These are phyloP conservation scores for Phytophthora constricta DNA, from an alignment of 352 stramenopile species.

Conservation along the genomic window DNA sequence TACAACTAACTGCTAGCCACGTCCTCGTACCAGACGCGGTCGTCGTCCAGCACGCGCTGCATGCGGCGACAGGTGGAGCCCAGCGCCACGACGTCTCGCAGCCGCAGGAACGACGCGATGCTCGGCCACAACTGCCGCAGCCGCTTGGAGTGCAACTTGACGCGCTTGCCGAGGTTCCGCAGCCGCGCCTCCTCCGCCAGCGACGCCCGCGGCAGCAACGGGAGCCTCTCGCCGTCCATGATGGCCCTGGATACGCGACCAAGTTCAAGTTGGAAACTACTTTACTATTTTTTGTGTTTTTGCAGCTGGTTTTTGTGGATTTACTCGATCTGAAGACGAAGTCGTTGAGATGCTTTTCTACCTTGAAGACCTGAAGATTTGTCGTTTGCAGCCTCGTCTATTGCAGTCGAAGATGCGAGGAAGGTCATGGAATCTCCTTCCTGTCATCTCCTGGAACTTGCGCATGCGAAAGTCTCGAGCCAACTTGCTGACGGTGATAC, in stretches of 20 bases:
- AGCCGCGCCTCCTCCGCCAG: constrained; percentile 44
- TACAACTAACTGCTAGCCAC: not conserved
- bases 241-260: constrained; percentile 3
- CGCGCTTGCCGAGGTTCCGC: constrained; percentile 56
- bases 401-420: constrained; percentile 35
- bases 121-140: constrained; percentile 51
- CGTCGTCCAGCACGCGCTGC: constrained; percentile 45
- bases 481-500: constrained; percentile 40
- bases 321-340: too few relatives aligned
- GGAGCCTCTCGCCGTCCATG: constrained; percentile 20
- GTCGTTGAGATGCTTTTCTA: constrained; percentile 7
- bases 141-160: constrained; percentile 67
- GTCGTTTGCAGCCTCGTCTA: constrained; percentile 38
- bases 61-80: constrained; percentile 45
- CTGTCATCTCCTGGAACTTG: constrained; percentile 68
- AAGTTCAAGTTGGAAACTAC: too few relatives aligned
- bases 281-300: too few relatives aligned
- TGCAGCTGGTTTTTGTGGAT: too few relatives aligned
- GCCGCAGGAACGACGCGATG: constrained; percentile 46
- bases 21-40: constrained; percentile 47
- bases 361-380: constrained; percentile 22
- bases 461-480: constrained; percentile 59
- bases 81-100: constrained; percentile 46
- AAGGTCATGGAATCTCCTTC: constrained; percentile 50
- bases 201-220: constrained; percentile 36